Evolutionary conservation across 75 land plant species (phyloP), one percentile per base, ranked within the genome.

Genomic region (Sequoiadendron giganteum): DNA sequence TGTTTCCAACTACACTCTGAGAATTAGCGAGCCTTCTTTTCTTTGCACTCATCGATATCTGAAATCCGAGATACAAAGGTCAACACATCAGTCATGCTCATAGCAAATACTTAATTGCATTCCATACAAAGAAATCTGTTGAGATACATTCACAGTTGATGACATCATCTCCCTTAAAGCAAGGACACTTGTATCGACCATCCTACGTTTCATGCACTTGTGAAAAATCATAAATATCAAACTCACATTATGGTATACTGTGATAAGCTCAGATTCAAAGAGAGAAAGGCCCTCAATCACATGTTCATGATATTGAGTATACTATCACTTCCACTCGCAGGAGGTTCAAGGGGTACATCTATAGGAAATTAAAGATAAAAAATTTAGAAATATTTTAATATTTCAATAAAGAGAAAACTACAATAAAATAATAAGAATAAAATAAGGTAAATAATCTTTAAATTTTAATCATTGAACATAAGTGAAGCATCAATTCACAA

Each of bases 1-100:
- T 98, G 95, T 88, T 94, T 95, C 93, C 99, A 98, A 32, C 88
- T 90, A 91, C 99, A 98, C 61, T 95, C 95, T 14, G 96, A 85
- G 87, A 97, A 97, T 61, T 95, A 94, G 87, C 97, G 96, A 3
- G 95, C 95, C 45, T 87, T 58, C 88, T 91, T 96, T 85, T 95
- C 93, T 56, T 92, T 88, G 91, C 97, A 96, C 81, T 97, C 97
- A 88, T 97, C 91, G 83, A 97, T 90, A 88, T 97, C 99, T 97
- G 89, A 48, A 90, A 86, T 25, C 72, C 16, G 72, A 75, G 40
- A 45, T 49, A 52, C 2, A 39, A 84, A 49, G 43, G 32, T 21
- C 83, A 40, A 54, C 32, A n/a, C 34, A 34, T 45, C n/a, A 78
- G 25, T 36, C 3, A 30, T 42, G 9, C 36, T n/a, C 7, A 2